Base-by-base conservation (phyloP, 176 grass and related monocot genomes). In the Miscanthus lutarioriparius region DNA sequence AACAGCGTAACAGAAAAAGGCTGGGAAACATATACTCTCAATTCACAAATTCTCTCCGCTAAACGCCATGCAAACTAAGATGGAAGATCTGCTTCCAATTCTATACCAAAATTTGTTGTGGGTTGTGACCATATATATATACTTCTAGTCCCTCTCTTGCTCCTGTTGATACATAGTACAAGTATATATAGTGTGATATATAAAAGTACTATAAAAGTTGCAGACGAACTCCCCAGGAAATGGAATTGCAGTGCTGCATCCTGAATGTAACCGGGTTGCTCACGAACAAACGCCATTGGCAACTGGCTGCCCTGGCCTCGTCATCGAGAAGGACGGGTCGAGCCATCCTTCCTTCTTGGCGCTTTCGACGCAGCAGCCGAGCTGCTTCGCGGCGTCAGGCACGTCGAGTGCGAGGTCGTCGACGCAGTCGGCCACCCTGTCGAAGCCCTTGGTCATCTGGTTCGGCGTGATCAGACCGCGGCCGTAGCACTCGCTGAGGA, bases 401-500 rank as follows among this genome's bases (percentile, higher is more conserved):
- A 93, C 92, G 75, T 96, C 94, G 13, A 96, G 89, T 56, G 90
- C 84, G 69, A 96, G 86, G 90, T 96, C 91, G 17, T 96, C 89
- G 20, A 93, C 83, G 47, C 84, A 75, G 73, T 91, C 85, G 28
- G 79, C 83, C 47, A 96, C 82, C 75, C 91, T 86, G n/a, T 82
- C 33, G 45, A 96, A 96, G 28, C 94, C 94, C 84, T 91, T 90
- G 48, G 81, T 80, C 88, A 96, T 89, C 78, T 96, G 94, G 65
- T 88, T 89, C 19, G 85, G 81, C 44, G 94, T 91, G 80, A 96
- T 91, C 6, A 96, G 80, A 16, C 91, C 91, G 67, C 86, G 67
- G 65, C 82, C 33, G 78, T 93, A 93, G 86, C 89, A 96, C 84
- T 96, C 94, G 65, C 20, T 22, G 62, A 96, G 83, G 10, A 96